phyloP scores from a whole-genome alignment of 805 yeast genomes.

The Schizosaccharomyces cryophilus region DNA sequence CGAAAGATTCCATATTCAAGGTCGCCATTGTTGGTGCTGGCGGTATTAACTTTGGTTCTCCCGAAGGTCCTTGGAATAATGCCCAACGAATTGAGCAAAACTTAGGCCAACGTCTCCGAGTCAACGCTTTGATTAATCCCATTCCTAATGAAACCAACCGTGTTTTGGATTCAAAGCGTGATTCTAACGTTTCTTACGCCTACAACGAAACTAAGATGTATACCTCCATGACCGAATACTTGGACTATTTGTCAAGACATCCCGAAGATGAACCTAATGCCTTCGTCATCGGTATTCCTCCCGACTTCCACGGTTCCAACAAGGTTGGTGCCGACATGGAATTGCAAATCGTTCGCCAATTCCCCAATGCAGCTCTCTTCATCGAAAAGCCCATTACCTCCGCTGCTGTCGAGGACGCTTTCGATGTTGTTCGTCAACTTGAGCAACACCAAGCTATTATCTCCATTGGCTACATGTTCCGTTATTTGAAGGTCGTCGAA shows the following conservation, averaged over 20 bases:
- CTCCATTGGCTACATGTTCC: constrained; percentile 10
- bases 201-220: constrained; percentile 5
- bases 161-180: constrained; percentile 5
- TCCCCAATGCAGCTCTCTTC: constrained; percentile 5
- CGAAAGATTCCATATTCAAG: constrained; percentile 1
- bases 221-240: constrained; percentile 3
- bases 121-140: constrained; percentile 7
- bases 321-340: constrained; percentile 6
- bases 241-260: neutral
- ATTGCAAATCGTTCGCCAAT: constrained; percentile 4
- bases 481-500: constrained; percentile 10
- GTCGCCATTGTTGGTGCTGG: constrained; percentile 4
- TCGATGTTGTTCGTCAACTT: constrained; percentile 5
- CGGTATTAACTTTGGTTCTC: constrained; percentile 9
- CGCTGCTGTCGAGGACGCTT: constrained; percentile 7
- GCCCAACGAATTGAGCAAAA: constrained; percentile 7
- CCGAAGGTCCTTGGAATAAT: constrained; percentile 9
- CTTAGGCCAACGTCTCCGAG: constrained; percentile 7
- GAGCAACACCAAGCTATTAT: constrained; percentile 3
- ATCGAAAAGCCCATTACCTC: constrained; percentile 9
- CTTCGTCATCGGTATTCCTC: constrained; percentile 8
- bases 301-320: constrained; percentile 8
- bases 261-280: constrained; percentile 4
- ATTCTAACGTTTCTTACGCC: constrained; percentile 2
- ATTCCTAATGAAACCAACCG: constrained; percentile 3